phyloP scores from a whole-genome alignment of 192 early-diverging fungal genomes.

The Funneliformis geosporum region DNA sequence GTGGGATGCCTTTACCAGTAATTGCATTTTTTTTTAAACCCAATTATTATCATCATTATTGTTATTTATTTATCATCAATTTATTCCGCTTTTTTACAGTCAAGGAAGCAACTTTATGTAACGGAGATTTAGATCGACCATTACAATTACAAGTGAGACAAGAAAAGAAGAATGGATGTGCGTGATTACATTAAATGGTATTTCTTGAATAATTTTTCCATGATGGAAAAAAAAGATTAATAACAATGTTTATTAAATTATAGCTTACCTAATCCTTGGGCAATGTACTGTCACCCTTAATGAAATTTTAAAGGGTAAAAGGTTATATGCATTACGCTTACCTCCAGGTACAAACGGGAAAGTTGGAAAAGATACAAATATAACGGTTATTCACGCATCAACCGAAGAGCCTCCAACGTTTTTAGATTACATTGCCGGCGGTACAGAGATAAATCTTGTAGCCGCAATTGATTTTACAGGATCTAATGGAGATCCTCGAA shows the following conservation, averaged over 20 bases:
- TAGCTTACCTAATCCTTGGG: constrained; percentile 3
- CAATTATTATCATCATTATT: neutral
- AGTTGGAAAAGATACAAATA: neutral
- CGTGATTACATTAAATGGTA: constrained; percentile 10
- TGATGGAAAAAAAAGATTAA: neutral
- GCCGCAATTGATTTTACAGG: constrained; percentile 60
- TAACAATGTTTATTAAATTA: neutral
- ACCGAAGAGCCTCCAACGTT: constrained; percentile 39
- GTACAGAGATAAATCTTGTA: constrained; percentile 45
- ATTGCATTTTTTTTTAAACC: neutral
- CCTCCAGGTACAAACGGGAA: neutral
- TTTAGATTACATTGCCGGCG: constrained; percentile 54
- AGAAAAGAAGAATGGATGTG: constrained; percentile 38
- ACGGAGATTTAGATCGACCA: constrained; percentile 37
- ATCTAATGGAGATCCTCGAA: constrained; percentile 54
- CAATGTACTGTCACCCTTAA: neutral
- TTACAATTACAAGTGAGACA: constrained; percentile 37
- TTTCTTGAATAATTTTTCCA: neutral
- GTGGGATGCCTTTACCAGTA: constrained; percentile 38
- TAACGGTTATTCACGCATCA: neutral
- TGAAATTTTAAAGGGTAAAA: neutral
- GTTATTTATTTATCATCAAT: neutral
- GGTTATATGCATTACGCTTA: neutral
- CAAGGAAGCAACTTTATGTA: constrained; percentile 33
- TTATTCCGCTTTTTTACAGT: neutral